Base-by-base conservation (phyloP, 805 yeast species). In the Candida sanyiensis region DNA sequence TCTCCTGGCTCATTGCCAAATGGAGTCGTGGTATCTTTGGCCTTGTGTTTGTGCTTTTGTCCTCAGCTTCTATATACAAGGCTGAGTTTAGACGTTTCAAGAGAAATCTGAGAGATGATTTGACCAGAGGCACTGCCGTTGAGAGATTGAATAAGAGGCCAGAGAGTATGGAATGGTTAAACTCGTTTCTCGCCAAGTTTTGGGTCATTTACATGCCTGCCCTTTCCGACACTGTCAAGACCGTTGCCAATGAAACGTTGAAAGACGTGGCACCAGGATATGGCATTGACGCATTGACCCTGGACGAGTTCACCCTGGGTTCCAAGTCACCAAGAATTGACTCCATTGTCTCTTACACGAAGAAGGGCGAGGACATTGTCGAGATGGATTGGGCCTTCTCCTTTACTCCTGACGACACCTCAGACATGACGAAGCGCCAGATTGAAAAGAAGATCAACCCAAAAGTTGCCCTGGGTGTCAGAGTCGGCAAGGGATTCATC, bases 141-240 rank as follows among this genome's bases (percentile, higher is more conserved):
- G 83, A 81, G 56, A 67, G 77, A 28, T 63, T 84, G 45, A 84
- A 78, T 42, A 69, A 73, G 34, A 73, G 70, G 50, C 56, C 70
- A 39, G 95, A 84, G 62, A 78, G 89, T 7, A 82, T 84, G 76
- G 76, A 80, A 43, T 84, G 95, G 95, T 58, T 84, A 51, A 84
- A 84, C 52, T 73, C 80, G 18, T 83, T 84, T 52, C 61, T 84
- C 56, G 79, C 79, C 31, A 84, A 84, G 61, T 83, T 84, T 54
- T 84, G 95, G 95, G 84, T 83, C 41, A 82, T 84, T 44, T 84
- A 84, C 53, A 84, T 84, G 95, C 90, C 93, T 23, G 87, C 84
- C 1, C 65, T 84, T 36, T 79, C 88, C 6, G 86, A 82, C 48
- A 78, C 76, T 61, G 94, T 84, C 18, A 69, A 77, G 58, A 73